These are phyloP conservation scores for Trypanosoma congolense DNA, from an alignment of 208 protist genomes.

Conservation along the genomic window DNA sequence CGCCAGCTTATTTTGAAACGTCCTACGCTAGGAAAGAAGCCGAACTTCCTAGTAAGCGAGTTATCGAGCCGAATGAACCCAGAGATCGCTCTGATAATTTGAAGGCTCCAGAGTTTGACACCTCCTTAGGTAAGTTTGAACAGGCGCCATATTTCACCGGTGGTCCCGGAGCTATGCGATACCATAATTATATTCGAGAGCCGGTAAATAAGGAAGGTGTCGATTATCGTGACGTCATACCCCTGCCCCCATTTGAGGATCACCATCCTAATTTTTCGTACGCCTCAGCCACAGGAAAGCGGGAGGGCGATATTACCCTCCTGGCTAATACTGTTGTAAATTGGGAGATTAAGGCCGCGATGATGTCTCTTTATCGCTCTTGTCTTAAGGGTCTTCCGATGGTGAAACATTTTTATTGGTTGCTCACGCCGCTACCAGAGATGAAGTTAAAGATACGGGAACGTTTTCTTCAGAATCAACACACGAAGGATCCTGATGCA, in stretches of 20 bases:
- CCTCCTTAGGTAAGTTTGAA: conserved; percentile 80
- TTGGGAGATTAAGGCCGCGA: conserved; percentile 69
- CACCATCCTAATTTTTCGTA: conserved; percentile 83
- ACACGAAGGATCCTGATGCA: conserved; percentile 83
- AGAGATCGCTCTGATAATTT: conserved; percentile 69
- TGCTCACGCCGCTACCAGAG: conserved; percentile 64
- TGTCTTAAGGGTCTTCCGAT: conserved; percentile 77
- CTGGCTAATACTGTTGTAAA: conserved; percentile 55
- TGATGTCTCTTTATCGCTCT: conserved; percentile 75
- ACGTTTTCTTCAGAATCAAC: conserved; percentile 82
- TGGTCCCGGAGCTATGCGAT: conserved; percentile 70
- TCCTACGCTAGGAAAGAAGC: conserved; percentile 37
- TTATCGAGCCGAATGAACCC: conserved; percentile 30
- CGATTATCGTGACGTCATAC: conserved; percentile 54
- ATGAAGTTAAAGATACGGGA: conserved; percentile 83
- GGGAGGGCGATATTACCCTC: conserved; percentile 67
- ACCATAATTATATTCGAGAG: conserved; percentile 73
- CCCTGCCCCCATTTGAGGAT: conserved; percentile 52
- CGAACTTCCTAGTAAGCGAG: conserved; percentile 33
- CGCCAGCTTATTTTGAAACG: conserved; percentile 64
- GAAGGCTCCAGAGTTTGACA: conserved; percentile 70
- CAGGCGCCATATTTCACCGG: conserved; percentile 75
- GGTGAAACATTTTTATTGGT: conserved; percentile 88
- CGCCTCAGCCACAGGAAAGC: conserved; percentile 62
- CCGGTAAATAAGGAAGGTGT: conserved; percentile 49